These are phyloP conservation scores for Chiua virens DNA, from an alignment of 768 basidiomycete genomes.

Conservation along the genomic window DNA sequence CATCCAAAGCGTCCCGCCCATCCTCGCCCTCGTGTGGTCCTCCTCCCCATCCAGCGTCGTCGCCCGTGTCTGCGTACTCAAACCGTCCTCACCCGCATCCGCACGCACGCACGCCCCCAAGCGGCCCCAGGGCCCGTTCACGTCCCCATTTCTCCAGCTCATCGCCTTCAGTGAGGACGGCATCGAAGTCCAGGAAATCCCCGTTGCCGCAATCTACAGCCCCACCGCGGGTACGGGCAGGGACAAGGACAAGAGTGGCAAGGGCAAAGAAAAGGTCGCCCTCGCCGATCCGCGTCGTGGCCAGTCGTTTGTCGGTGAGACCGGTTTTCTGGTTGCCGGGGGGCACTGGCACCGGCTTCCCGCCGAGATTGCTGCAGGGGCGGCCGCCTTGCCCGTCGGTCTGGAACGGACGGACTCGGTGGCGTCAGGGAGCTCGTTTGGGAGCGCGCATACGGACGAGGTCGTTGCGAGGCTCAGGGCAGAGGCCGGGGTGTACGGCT, in stretches of 20 bases:
- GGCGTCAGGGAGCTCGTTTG: conserved; percentile 45
- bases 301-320: conserved; percentile 65
- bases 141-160: conserved; percentile 58
- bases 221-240: conserved; percentile 31
- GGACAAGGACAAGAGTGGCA: conserved; percentile 39
- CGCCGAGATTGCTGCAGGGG: conserved; percentile 16
- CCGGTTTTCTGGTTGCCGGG: conserved; percentile 45
- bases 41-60: conserved; percentile 53
- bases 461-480: conserved; percentile 43
- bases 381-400: conserved; percentile 10
- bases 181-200: conserved; percentile 70
- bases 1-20: conserved; percentile 46
- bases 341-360: conserved; percentile 46
- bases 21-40: conserved; percentile 59
- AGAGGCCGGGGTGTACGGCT: conserved; percentile 74
- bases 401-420: conserved; percentile 47
- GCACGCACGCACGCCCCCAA: too few relatives aligned
- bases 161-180: conserved; percentile 70
- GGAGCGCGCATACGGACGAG: conserved; percentile 56
- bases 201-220: conserved; percentile 46
- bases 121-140: background rate
- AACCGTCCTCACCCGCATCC: conserved; percentile 8
- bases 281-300: conserved; percentile 47
- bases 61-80: conserved; percentile 47
- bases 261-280: conserved; percentile 48